A percentile compares a stretch with the other conserved stretches of the same genome.
phyloP scores from a whole-genome alignment of 2,329 filamentous ascomycete species.

The Davidsoniella eucalypti region DNA sequence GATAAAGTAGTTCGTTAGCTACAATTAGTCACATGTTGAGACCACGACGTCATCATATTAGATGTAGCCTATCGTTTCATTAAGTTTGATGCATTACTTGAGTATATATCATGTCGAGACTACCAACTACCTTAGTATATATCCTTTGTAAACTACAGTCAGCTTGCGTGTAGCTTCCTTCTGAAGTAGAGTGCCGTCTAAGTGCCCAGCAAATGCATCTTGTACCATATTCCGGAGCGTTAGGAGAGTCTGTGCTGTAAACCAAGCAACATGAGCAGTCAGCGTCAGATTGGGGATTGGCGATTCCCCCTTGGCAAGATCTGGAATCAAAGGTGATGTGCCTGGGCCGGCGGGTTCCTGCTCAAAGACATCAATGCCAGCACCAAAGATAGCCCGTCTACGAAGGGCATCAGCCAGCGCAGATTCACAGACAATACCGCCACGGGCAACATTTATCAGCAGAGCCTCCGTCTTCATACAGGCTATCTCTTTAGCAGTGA shows the following conservation, averaged over 20 bases:
- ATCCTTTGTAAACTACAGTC: slow-evolving; percentile 5
- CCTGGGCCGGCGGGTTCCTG: slow-evolving; percentile 15
- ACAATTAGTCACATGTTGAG: too few species aligned
- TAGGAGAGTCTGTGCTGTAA: slow-evolving; percentile 2
- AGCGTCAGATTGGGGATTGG: slow-evolving; percentile 7
- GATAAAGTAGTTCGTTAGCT: too few species aligned
- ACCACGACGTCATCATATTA: too few species aligned
- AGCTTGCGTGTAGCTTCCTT: neutral
- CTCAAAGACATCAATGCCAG: slow-evolving; percentile 22
- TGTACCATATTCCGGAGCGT: slow-evolving; percentile 3
- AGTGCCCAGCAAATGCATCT: slow-evolving; percentile 1
- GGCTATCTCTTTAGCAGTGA: slow-evolving; percentile 14
- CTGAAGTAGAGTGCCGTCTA: slow-evolving; percentile 2
- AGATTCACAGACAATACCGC: slow-evolving; percentile 22
- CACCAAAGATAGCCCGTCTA: slow-evolving; percentile 19
- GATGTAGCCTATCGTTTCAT: too few species aligned
- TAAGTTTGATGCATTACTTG: too few species aligned
- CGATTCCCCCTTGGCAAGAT: neutral
- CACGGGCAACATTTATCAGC: slow-evolving; percentile 19
- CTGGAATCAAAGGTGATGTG: slow-evolving; percentile 9
- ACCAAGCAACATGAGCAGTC: slow-evolving; percentile 9
- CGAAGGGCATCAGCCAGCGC: slow-evolving; percentile 20
- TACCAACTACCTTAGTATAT: neutral
- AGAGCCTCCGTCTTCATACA: slow-evolving; percentile 17
- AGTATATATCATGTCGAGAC: neutral